Conservation (phyloP, 2,329 filamentous ascomycete species). For the Ascochyta pisi region DNA sequence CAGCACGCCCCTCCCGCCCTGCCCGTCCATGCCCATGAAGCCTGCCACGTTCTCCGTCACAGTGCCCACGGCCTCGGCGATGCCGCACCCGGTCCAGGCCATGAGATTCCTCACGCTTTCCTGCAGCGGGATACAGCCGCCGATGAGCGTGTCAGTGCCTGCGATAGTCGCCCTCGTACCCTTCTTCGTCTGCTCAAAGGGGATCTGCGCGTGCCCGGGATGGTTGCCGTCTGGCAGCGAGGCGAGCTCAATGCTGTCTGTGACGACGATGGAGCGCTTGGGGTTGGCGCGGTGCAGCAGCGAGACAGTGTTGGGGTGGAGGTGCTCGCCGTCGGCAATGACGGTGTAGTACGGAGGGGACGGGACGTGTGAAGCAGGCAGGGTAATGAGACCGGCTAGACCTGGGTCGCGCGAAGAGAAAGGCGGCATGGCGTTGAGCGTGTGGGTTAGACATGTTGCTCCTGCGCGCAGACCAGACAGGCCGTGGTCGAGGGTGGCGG, state of each 20-base stretch:
- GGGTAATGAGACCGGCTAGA: constrained; percentile 53
- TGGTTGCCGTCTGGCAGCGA: constrained; percentile 60
- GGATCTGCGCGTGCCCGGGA: constrained; percentile 61
- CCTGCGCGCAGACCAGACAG: constrained; percentile 55
- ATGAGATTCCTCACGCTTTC: constrained; percentile 59
- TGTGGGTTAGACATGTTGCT: constrained; percentile 61
- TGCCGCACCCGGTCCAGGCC: constrained; percentile 54
- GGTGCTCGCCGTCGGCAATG: constrained; percentile 62
- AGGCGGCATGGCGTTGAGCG: constrained; percentile 62
- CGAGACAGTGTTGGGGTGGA: constrained; percentile 59
- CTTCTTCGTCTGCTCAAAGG: constrained; percentile 56
- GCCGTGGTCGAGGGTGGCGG: constrained; percentile 57
- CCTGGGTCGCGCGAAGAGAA: constrained; percentile 60
- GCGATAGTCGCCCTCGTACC: constrained; percentile 60
- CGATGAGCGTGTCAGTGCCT: constrained; percentile 61
- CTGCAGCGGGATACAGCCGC: constrained; percentile 59
- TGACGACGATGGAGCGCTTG: constrained; percentile 58
- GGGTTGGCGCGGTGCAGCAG: constrained; percentile 58
- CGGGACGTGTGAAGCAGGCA: constrained; percentile 30
- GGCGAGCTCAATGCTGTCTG: constrained; percentile 62
- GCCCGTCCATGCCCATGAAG: constrained; percentile 57
- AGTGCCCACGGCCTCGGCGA: constrained; percentile 58
- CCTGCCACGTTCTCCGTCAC: constrained; percentile 60
- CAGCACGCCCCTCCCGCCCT: constrained; percentile 52
- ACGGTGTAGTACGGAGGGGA: constrained; percentile 58